Evolutionary conservation across 2,329 filamentous ascomycete species (phyloP).

Genomic region (Thermomyces lanuginosus): DNA sequence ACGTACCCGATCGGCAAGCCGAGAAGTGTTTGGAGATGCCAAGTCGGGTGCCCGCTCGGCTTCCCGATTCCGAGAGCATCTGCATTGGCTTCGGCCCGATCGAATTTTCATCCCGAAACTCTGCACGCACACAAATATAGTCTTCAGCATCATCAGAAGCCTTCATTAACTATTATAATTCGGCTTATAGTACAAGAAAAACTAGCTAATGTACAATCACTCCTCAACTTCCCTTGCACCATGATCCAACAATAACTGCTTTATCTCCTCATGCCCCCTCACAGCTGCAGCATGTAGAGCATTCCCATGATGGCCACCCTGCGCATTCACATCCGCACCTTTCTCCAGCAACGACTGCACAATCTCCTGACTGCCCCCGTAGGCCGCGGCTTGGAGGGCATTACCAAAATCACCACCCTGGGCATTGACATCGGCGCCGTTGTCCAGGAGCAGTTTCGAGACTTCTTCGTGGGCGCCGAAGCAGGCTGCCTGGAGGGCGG

Average conservation of each 20-base stretch:
- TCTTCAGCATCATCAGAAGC: no score
- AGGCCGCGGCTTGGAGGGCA: background rate
- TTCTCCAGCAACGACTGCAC: constrained; percentile 10
- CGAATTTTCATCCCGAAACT: no score
- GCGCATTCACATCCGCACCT: constrained; percentile 8
- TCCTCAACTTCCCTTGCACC: no score
- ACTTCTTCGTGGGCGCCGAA: constrained; percentile 1
- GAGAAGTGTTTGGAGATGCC: no score
- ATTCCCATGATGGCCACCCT: background rate
- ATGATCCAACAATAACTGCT: constrained; percentile 9
- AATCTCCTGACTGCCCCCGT: background rate
- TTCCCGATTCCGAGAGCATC: no score
- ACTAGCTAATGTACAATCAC: no score
- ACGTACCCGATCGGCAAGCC: no score
- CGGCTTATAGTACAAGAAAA: no score
- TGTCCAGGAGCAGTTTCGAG: constrained; percentile 3
- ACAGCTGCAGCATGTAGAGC: background rate
- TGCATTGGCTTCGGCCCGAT: no score
- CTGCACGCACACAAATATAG: no score
- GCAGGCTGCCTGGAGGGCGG: constrained; percentile 2
- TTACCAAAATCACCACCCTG: background rate
- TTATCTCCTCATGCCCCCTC: constrained; percentile 6
- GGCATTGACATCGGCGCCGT: constrained; percentile 1
- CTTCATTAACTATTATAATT: no score
- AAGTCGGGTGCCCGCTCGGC: no score